These are phyloP conservation scores for Phytophthora constricta DNA, from an alignment of 352 stramenopile genomes.

Conservation along the genomic window DNA sequence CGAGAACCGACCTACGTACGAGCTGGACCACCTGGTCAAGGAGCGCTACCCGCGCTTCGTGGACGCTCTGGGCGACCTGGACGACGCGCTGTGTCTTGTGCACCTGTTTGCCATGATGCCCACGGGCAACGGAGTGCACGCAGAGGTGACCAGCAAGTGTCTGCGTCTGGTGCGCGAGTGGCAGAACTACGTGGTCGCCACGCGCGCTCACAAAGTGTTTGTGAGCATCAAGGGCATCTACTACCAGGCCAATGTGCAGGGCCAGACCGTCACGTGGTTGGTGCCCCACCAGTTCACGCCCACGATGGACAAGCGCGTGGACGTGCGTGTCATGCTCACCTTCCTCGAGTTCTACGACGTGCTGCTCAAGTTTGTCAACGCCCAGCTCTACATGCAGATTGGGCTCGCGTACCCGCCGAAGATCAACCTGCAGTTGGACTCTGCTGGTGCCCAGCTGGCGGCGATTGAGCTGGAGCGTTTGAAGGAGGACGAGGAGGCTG, in stretches of 20 bases:
- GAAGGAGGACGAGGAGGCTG: conserved; percentile 41
- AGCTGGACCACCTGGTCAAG: conserved; percentile 98
- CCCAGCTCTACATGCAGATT: conserved; percentile 97
- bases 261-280: conserved; percentile 97
- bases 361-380: conserved; percentile 98
- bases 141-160: conserved; percentile 91
- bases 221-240: conserved; percentile 99
- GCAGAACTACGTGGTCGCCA: conserved; percentile 95
- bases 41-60: conserved; percentile 98
- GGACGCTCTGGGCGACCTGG: conserved; percentile 97
- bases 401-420: conserved; percentile 95
- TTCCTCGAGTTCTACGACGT: conserved; percentile 99
- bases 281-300: conserved; percentile 98
- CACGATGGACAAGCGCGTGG: conserved; percentile 96
- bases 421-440: conserved; percentile 87
- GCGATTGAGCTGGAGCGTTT: conserved; percentile 73
- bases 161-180: conserved; percentile 95
- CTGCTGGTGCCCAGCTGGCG: conserved; percentile 72
- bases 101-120: conserved; percentile 98
- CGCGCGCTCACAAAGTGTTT: conserved; percentile 97
- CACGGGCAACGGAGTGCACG: conserved; percentile 86
- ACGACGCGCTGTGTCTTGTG: conserved; percentile 98
- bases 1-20: conserved; percentile 93
- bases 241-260: conserved; percentile 95
- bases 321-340: conserved; percentile 99